A percentile compares a stretch with the other conserved stretches of the same genome.
Conservation (phyloP, 306 rosid species). For the Dryas octopetala region DNA sequence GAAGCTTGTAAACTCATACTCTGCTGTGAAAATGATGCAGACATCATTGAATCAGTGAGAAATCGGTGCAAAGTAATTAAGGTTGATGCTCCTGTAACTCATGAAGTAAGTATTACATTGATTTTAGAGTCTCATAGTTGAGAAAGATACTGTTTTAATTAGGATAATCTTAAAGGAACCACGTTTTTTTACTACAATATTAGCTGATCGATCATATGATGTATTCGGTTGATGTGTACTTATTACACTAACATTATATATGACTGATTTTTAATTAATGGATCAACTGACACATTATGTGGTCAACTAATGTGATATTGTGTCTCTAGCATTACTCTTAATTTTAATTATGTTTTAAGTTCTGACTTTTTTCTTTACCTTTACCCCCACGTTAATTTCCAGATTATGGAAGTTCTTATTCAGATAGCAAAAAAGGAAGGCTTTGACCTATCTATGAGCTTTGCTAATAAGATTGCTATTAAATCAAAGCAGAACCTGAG, state of each 20-base stretch:
- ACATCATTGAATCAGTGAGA: constrained; percentile 55
- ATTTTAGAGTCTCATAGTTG: neutral
- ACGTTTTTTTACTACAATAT: too few species aligned
- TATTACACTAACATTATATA: too few species aligned
- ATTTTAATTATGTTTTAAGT: too few species aligned
- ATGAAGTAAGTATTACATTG: constrained; percentile 53
- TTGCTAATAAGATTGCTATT: constrained; percentile 71
- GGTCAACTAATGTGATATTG: too few species aligned
- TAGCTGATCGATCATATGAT: too few species aligned
- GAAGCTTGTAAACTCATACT: constrained; percentile 70
- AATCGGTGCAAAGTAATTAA: constrained; percentile 53
- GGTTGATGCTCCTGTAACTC: constrained; percentile 64
- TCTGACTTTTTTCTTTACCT: neutral
- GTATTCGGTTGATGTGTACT: too few species aligned
- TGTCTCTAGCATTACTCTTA: too few species aligned
- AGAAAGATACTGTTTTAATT: too few species aligned
- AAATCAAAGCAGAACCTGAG: constrained; percentile 80
- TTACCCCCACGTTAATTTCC: constrained; percentile 14
- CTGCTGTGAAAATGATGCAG: constrained; percentile 66
- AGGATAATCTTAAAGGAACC: too few species aligned
- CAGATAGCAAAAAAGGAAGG: constrained; percentile 69
- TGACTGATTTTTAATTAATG: too few species aligned
- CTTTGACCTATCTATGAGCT: constrained; percentile 61
- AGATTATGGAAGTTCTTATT: constrained; percentile 72
- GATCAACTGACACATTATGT: too few species aligned